phyloP scores from a whole-genome alignment of 495 filamentous ascomycete genomes.

The Penicillium daleae region DNA sequence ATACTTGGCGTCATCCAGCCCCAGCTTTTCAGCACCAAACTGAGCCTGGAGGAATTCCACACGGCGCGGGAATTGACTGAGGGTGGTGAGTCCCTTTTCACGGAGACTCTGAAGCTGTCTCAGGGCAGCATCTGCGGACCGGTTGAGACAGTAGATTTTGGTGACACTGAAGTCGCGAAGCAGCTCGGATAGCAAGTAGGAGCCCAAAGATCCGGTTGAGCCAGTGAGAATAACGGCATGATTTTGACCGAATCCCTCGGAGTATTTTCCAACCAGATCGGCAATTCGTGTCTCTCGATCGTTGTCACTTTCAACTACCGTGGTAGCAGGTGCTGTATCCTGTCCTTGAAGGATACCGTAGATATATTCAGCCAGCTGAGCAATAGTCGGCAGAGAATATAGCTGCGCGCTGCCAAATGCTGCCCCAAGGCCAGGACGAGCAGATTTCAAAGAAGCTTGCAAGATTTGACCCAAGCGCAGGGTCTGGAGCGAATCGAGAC shows the following conservation, averaged over 20 bases:
- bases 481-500: constrained; percentile 23
- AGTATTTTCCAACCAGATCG: constrained; percentile 16
- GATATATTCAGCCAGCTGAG: constrained; percentile 16
- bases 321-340: not conserved
- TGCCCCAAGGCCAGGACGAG: constrained; percentile 1
- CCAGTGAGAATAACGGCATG: constrained; percentile 53
- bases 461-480: constrained; percentile 17
- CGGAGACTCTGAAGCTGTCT: constrained; percentile 25
- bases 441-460: constrained; percentile 13
- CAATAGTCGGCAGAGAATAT: constrained; percentile 23
- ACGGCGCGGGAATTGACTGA: constrained; percentile 13
- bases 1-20: constrained; percentile 19
- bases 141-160: constrained; percentile 59
- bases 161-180: constrained; percentile 39
- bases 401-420: constrained; percentile 14
- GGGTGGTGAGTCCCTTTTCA: constrained; percentile 16
- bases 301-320: constrained; percentile 6
- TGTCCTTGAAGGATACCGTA: constrained; percentile 15
- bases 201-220: constrained; percentile 59
- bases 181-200: constrained; percentile 56
- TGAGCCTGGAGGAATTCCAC: constrained; percentile 43
- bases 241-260: constrained; percentile 14
- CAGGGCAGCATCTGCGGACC: constrained; percentile 29
- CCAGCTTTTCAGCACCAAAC: constrained; percentile 16
- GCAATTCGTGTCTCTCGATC: constrained; percentile 15